Conservation (phyloP, 106 monocot genomes). For the Platanthera zijinensis region DNA sequence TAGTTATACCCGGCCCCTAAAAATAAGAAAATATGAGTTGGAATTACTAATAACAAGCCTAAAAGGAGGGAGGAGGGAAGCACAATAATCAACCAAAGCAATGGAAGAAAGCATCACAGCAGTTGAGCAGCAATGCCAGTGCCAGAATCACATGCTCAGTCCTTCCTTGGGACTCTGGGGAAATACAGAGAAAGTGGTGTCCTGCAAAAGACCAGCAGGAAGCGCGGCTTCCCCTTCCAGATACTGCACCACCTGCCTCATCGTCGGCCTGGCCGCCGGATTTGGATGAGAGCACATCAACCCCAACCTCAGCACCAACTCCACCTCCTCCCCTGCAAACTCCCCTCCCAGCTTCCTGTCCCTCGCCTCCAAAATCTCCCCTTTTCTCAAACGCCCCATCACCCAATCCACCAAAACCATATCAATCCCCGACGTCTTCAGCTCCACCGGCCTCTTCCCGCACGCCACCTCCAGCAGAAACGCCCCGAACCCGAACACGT, state of each 20-base stretch:
- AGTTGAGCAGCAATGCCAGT: no score
- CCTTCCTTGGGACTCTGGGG: no score
- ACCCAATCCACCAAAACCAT: slow-evolving; percentile 44
- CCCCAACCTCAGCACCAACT: slow-evolving; percentile 39
- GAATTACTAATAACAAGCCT: no score
- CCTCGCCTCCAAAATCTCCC: slow-evolving; percentile 26
- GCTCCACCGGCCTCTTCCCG: slow-evolving; percentile 46
- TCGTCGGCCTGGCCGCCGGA: slow-evolving; percentile 34
- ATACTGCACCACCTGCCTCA: slow-evolving; percentile 49
- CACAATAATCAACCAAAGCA: no score
- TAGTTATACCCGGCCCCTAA: no score
- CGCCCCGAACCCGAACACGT: slow-evolving; percentile 58
- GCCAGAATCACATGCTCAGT: no score
- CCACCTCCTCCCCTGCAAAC: slow-evolving; percentile 31
- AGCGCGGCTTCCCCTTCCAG: slow-evolving; percentile 21
- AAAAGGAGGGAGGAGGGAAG: no score
- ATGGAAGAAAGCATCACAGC: no score
- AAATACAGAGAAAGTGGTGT: no score
- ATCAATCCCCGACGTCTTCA: slow-evolving; percentile 18
- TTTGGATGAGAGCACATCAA: slow-evolving; percentile 42
- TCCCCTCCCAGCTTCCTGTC: slow-evolving; percentile 22
- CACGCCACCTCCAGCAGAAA: slow-evolving; percentile 46
- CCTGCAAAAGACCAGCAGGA: not conserved
- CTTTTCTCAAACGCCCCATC: slow-evolving; percentile 24
- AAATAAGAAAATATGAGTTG: no score